A percentile compares a stretch with the other conserved stretches of the same genome.
These are phyloP conservation scores for Neobulgaria alba DNA, from an alignment of 2,329 filamentous ascomycete genomes.

Conservation along the genomic window DNA sequence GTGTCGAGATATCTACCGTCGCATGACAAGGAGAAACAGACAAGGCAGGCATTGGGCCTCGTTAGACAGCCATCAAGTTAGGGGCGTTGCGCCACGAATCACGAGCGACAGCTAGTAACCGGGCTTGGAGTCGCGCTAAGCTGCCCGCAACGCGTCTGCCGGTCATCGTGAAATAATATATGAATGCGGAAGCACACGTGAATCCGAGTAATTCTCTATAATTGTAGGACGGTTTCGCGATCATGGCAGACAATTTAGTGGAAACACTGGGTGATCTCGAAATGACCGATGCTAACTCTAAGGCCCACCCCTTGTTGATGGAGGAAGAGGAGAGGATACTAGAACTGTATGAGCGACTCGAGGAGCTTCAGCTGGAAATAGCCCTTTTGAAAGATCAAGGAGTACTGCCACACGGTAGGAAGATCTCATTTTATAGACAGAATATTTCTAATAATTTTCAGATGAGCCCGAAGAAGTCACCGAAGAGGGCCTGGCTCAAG, in stretches of 20 bases:
- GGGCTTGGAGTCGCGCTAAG: too few relatives aligned
- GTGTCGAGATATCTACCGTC: constrained; percentile 6
- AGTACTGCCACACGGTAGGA: constrained; percentile 21
- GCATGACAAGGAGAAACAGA: constrained; percentile 13
- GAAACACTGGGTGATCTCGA: constrained; percentile 25
- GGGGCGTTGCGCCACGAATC: constrained; percentile 2
- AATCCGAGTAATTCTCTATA: too few relatives aligned
- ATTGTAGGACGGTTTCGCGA: too few relatives aligned
- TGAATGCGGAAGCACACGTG: too few relatives aligned
- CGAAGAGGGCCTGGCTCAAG: constrained; percentile 44
- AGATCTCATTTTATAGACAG: background rate
- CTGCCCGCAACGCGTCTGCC: too few relatives aligned
- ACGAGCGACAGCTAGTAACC: constrained; percentile 2
- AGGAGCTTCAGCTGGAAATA: constrained; percentile 64
- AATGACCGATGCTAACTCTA: constrained; percentile 6
- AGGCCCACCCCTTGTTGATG: constrained; percentile 45
- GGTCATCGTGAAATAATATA: too few relatives aligned
- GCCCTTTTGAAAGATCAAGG: constrained; percentile 48
- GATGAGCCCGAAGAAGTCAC: constrained; percentile 30
- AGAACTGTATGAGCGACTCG: constrained; percentile 61
- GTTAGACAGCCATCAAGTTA: too few relatives aligned
- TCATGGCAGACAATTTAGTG: constrained; percentile 3
- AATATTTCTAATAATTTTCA: constrained; percentile 14
- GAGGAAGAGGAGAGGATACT: constrained; percentile 58
- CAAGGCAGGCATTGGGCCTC: constrained; percentile 15